Conservation (phyloP, 2,329 filamentous ascomycete species). For the Lojkania enalia region DNA sequence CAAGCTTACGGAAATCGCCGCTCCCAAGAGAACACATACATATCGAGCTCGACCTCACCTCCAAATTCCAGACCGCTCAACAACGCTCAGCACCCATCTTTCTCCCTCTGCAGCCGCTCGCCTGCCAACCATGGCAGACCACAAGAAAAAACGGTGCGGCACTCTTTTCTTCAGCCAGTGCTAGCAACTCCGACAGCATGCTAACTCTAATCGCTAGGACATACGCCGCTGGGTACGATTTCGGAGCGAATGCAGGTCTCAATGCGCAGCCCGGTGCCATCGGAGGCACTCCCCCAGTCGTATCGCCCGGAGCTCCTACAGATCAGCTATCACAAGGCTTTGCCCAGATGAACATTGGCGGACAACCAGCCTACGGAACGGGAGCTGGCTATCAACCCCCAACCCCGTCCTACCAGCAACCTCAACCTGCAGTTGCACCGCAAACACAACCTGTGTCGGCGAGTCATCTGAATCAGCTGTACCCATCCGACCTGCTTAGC, state of each 20-base stretch:
- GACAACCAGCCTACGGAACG: slow-evolving; percentile 47
- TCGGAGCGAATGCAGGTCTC: slow-evolving; percentile 79
- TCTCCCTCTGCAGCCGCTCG: slow-evolving; percentile 11
- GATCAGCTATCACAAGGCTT: slow-evolving; percentile 74
- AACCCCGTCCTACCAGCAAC: slow-evolving; percentile 29
- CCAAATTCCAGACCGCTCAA: slow-evolving; percentile 11
- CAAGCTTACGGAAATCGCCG: slow-evolving; percentile 11
- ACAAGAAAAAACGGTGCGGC: slow-evolving; percentile 89
- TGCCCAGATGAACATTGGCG: slow-evolving; percentile 72
- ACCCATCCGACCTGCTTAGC: slow-evolving; percentile 86
- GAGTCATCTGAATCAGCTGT: slow-evolving; percentile 76
- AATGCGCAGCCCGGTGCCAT: slow-evolving; percentile 33
- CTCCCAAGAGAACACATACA: slow-evolving; percentile 40
- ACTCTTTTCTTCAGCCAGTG: too few species aligned
- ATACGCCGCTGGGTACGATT: slow-evolving; percentile 77
- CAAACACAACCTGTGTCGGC: slow-evolving; percentile 16
- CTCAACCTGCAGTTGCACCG: slow-evolving; percentile 36
- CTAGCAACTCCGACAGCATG: too few species aligned
- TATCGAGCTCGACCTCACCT: slow-evolving; percentile 12
- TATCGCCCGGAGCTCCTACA: slow-evolving; percentile 38
- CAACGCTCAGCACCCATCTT: slow-evolving; percentile 13
- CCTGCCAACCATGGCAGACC: slow-evolving; percentile 33
- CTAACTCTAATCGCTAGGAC: too few species aligned
- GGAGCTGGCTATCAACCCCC: not conserved
- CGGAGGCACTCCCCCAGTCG: not conserved